These are phyloP conservation scores for Schizophyllum amplum DNA, from an alignment of 1,284 basidiomycete species.

Conservation along the genomic window DNA sequence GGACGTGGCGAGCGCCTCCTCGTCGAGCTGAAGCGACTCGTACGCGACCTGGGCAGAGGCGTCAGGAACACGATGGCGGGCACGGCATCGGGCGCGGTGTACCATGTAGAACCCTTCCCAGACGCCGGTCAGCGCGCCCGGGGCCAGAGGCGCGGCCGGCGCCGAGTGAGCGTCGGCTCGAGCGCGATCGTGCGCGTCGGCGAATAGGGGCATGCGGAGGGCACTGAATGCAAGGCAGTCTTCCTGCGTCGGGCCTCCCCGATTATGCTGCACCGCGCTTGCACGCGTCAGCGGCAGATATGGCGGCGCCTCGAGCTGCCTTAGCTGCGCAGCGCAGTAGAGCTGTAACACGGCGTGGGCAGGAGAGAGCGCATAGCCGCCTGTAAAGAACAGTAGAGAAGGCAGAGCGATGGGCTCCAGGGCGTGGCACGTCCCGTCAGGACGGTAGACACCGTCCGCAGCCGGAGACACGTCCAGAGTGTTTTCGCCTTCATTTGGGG, in stretches of 20 bases:
- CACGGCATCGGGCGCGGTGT: constrained; percentile 14
- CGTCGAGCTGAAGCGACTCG: neutral
- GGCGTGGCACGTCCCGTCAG: no score
- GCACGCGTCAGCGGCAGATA: constrained; percentile 30
- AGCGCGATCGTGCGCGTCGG: constrained; percentile 2
- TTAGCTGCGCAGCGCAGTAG: no score
- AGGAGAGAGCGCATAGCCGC: no score
- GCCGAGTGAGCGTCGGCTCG: neutral
- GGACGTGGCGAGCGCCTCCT: neutral
- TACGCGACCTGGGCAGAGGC: neutral
- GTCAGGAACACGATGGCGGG: neutral
- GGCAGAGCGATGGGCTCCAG: no score
- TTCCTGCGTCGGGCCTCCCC: constrained; percentile 41
- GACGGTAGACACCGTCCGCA: no score
- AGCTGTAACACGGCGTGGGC: no score
- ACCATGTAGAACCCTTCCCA: constrained; percentile 56
- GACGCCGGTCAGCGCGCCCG: constrained; percentile 36
- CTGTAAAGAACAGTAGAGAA: no score
- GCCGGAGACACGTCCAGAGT: no score
- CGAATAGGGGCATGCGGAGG: constrained; percentile 16
- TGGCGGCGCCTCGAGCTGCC: no score
- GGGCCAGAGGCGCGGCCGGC: constrained; percentile 25
- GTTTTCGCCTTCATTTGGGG: no score
- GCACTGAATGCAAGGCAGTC: constrained; percentile 35
- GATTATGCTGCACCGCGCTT: constrained; percentile 30